A percentile compares a stretch with the other conserved stretches of the same genome.
Conservation (phyloP, 108 stramenopile species). For the Cyclotella atomus region DNA sequence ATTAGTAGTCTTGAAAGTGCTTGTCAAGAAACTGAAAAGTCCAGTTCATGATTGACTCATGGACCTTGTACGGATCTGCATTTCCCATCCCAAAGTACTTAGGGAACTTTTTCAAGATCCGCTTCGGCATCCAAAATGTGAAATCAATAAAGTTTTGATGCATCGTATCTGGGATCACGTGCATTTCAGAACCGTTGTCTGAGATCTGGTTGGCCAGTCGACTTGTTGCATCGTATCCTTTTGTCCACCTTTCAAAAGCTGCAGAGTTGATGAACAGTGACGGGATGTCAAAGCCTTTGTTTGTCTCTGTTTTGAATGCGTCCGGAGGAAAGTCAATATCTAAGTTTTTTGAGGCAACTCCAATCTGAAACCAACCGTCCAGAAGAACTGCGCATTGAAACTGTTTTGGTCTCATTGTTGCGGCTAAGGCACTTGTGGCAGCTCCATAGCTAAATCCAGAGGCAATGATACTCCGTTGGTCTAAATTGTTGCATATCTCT, state of each 20-base stretch:
- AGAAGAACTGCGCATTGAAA: slow-evolving; percentile 55
- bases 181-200: slow-evolving; percentile 24
- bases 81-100: slow-evolving; percentile 24
- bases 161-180: slow-evolving; percentile 48
- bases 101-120: neutral
- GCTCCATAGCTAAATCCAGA: slow-evolving; percentile 65
- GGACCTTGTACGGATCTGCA: slow-evolving; percentile 23
- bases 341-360: slow-evolving; percentile 33
- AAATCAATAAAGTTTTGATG: slow-evolving; percentile 70
- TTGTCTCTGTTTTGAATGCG: slow-evolving; percentile 34
- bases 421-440: slow-evolving; percentile 47
- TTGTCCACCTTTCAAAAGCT: slow-evolving; percentile 45
- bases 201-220: slow-evolving; percentile 33
- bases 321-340: slow-evolving; percentile 61
- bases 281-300: slow-evolving; percentile 36
- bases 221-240: slow-evolving; percentile 41
- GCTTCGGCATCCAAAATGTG: slow-evolving; percentile 54
- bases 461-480: slow-evolving; percentile 38
- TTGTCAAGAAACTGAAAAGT: slow-evolving; percentile 28
- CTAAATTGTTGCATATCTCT: slow-evolving; percentile 28
- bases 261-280: slow-evolving; percentile 58
- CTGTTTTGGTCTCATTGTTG: slow-evolving; percentile 26
- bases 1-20: neutral
- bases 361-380: slow-evolving; percentile 67
- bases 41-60: slow-evolving; percentile 31